phyloP scores from a whole-genome alignment of 352 stramenopile genomes.

The Halophytophthora polymorphica region DNA sequence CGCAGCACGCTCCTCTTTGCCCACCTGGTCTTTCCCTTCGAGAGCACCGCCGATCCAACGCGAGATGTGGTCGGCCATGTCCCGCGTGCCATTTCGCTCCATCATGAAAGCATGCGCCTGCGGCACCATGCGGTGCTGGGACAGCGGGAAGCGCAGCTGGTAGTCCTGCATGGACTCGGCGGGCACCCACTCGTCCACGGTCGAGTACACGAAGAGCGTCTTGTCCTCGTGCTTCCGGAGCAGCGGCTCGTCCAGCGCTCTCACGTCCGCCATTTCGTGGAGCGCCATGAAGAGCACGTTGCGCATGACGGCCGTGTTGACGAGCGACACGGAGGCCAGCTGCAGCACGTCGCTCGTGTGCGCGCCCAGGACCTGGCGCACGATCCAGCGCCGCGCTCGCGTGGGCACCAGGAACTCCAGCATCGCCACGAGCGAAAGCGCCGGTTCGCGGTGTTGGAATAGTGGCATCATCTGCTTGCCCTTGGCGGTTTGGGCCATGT shows the following conservation, averaged over 20 bases:
- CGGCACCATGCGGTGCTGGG: conserved; percentile 44
- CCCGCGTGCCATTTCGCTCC: conserved; percentile 50
- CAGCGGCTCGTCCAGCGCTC: conserved; percentile 40
- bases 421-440: conserved; percentile 30
- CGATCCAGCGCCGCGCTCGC: conserved; percentile 41
- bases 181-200: conserved; percentile 65
- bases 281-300: conserved; percentile 69
- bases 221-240: conserved; percentile 44
- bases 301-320: conserved; percentile 50
- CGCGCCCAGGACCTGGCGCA: conserved; percentile 32
- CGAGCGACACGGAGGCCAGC: conserved; percentile 45
- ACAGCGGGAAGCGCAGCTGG: conserved; percentile 42
- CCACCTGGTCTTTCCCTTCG: conserved; percentile 10
- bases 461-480: conserved; percentile 46
- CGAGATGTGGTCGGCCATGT: conserved; percentile 64
- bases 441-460: conserved; percentile 35
- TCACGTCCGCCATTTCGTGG: conserved; percentile 57
- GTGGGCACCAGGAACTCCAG: conserved; percentile 45
- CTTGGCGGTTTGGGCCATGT: conserved; percentile 50
- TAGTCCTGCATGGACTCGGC: conserved; percentile 55
- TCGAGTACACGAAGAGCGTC: conserved; percentile 66
- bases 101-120: conserved; percentile 82
- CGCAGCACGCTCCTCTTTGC: too few relatives aligned
- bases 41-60: conserved; percentile 48
- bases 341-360: conserved; percentile 44